phyloP scores from a whole-genome alignment of 176 grass and related monocot genomes.

The Luzula sylvatica region DNA sequence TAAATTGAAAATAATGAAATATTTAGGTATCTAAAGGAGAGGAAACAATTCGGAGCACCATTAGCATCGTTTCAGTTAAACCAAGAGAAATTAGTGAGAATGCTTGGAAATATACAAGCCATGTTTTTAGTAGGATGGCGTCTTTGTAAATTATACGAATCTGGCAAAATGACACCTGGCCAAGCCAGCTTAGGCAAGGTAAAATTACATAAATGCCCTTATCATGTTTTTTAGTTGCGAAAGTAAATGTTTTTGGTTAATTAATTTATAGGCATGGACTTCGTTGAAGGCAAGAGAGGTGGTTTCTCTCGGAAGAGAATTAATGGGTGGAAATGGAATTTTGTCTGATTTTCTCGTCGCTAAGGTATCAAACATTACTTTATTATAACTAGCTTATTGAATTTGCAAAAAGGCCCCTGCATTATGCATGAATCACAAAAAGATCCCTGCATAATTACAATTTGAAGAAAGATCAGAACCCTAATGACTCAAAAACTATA shows the following conservation, averaged over 20 bases:
- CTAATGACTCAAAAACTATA: too few species aligned
- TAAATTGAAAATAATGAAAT: neutral
- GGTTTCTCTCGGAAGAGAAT: conserved; percentile 74
- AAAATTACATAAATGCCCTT: neutral
- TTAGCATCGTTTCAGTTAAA: conserved; percentile 89
- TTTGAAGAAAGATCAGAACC: too few species aligned
- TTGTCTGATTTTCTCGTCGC: conserved; percentile 94
- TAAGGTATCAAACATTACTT: conserved; percentile 42
- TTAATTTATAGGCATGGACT: conserved; percentile 60
- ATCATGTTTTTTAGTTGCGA: neutral
- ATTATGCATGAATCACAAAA: too few species aligned
- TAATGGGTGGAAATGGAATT: conserved; percentile 88
- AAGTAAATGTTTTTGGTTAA: neutral
- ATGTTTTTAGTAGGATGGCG: conserved; percentile 97
- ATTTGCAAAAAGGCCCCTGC: too few species aligned
- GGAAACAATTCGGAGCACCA: conserved; percentile 87
- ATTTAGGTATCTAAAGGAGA: conserved; percentile 92
- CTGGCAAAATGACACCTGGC: conserved; percentile 86
- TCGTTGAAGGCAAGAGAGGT: conserved; percentile 66
- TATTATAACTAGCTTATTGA: neutral
- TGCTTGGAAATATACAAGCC: conserved; percentile 92
- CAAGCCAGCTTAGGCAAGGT: conserved; percentile 91
- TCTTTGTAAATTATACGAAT: conserved; percentile 82
- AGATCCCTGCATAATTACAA: too few species aligned
- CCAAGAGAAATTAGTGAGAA: conserved; percentile 93